These are phyloP conservation scores for Phascolomyces articulosus DNA, from an alignment of 371 early-diverging fungal species.

Conservation along the genomic window DNA sequence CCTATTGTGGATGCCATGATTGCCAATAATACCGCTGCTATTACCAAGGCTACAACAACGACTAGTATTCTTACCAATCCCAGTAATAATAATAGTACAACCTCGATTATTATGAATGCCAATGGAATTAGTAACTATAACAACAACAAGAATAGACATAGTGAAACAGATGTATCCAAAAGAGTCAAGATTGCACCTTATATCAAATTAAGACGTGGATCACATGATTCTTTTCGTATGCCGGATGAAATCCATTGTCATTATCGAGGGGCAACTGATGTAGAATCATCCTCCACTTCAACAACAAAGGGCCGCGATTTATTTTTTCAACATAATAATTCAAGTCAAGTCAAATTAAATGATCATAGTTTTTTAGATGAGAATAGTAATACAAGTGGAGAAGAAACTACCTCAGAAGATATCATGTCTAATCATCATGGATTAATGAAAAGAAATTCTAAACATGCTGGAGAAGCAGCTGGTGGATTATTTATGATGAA, in stretches of 20 bases:
- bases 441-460: neutral
- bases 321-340: slow-evolving; percentile 2
- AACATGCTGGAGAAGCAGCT: slow-evolving; percentile 18
- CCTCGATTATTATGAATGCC: no score
- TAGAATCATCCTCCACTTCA: neutral
- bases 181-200: slow-evolving; percentile 13
- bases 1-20: neutral
- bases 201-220: slow-evolving; percentile 13
- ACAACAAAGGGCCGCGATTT: neutral
- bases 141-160: neutral
- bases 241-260: slow-evolving; percentile 13
- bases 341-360: neutral
- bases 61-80: no score
- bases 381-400: neutral
- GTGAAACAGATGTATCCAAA: neutral
- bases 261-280: neutral
- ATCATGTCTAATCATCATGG: neutral
- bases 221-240: slow-evolving; percentile 15
- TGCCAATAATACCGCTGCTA: neutral
- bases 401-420: neutral
- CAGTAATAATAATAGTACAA: no score
- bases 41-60: neutral
- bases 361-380: neutral
- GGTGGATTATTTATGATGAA: slow-evolving; percentile 15
- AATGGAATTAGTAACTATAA: neutral